phyloP scores from a whole-genome alignment of 2,329 filamentous ascomycete species.

The Cercospora sesami region DNA sequence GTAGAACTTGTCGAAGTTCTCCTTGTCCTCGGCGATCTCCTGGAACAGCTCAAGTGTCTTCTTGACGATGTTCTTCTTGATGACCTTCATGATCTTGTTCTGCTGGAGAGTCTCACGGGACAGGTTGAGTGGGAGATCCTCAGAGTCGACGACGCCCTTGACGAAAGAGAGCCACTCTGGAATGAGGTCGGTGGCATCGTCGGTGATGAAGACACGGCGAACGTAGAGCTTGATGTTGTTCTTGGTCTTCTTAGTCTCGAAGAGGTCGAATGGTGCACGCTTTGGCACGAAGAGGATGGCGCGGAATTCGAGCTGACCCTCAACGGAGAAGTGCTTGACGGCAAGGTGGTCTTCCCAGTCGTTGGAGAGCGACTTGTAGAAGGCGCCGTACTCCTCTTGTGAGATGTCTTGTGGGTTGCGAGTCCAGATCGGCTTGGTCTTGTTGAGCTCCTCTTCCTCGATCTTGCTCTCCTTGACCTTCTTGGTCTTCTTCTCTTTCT shows the following conservation, averaged over 20 bases:
- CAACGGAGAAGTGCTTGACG: constrained; percentile 99
- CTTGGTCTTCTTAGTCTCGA: constrained; percentile 99
- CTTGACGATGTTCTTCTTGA: constrained; percentile 99
- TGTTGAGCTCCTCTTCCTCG: constrained; percentile 99
- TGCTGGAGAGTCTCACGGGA: constrained; percentile 99
- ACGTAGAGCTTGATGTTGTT: constrained; percentile 99
- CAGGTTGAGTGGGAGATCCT: constrained; percentile 98
- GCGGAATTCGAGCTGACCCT: constrained; percentile 99
- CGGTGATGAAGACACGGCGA: constrained; percentile 99
- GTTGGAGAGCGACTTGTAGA: constrained; percentile 99
- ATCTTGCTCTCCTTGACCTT: constrained; percentile 98
- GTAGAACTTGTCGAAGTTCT: constrained; percentile 99
- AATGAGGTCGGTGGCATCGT: constrained; percentile 97
- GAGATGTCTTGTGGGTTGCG: constrained; percentile 95
- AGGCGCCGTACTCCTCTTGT: constrained; percentile 94
- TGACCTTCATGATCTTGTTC: constrained; percentile 99
- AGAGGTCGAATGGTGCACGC: constrained; percentile 98
- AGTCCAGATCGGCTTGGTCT: constrained; percentile 99
- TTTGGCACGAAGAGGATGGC: constrained; percentile 99
- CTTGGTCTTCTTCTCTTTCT: constrained; percentile 97
- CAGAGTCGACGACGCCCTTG: constrained; percentile 99
- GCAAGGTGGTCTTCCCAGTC: constrained; percentile 99
- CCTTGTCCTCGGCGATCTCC: constrained; percentile 98
- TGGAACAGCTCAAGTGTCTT: constrained; percentile 99
- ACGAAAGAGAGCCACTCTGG: constrained; percentile 99